Evolutionary conservation across 768 basidiomycete genomes (phyloP).

Genomic region (Tricholoma flavovirens): DNA sequence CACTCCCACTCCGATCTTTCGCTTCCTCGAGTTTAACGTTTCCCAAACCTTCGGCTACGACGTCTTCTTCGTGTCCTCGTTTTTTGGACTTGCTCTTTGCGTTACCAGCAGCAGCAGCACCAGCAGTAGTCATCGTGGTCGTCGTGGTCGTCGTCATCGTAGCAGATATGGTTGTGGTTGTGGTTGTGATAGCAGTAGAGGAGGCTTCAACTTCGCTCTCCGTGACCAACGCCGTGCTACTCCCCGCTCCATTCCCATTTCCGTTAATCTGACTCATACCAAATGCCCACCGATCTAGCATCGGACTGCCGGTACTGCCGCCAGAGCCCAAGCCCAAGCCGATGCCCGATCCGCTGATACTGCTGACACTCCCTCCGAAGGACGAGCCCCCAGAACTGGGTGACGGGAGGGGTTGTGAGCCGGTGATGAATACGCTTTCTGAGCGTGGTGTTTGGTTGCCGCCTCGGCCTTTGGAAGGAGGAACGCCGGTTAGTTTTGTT

Average conservation of each 20-base stretch:
- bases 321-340: slow-evolving; percentile 16
- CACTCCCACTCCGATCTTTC: slow-evolving; percentile 5
- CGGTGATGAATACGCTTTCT: slow-evolving; percentile 73
- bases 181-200: too few relatives aligned
- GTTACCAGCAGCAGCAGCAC: too few relatives aligned
- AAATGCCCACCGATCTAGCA: slow-evolving; percentile 83
- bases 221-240: not conserved
- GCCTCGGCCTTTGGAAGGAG: slow-evolving; percentile 86
- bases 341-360: slow-evolving; percentile 27
- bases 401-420: slow-evolving; percentile 88
- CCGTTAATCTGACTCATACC: slow-evolving; percentile 86
- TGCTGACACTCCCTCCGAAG: not conserved
- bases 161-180: too few relatives aligned
- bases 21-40: not conserved
- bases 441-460: slow-evolving; percentile 92
- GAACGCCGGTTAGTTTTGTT: slow-evolving; percentile 84
- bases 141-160: too few relatives aligned
- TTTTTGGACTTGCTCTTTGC: not conserved
- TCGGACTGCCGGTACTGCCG: slow-evolving; percentile 41
- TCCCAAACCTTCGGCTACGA: not conserved
- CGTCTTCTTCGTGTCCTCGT: not conserved
- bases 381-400: slow-evolving; percentile 62
- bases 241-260: not conserved
- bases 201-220: not conserved
- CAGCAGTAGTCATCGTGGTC: too few relatives aligned